Base-by-base conservation (phyloP, 1,284 basidiomycete species). In the Mycosarcoma mackinlayi region DNA sequence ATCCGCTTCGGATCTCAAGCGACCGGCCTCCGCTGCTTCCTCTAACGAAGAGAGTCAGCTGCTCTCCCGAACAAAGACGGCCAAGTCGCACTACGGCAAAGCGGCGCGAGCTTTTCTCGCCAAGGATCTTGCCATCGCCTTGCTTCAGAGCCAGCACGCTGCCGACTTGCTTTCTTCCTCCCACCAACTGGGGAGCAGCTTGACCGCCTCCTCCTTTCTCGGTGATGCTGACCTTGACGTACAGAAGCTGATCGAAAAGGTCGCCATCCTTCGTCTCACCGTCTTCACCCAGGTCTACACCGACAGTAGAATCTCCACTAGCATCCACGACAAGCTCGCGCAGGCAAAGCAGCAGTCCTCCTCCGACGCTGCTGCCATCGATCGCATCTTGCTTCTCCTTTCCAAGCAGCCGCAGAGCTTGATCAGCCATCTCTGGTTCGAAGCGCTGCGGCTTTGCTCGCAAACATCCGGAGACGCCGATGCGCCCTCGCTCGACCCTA, bases 41-140 rank as follows among this genome's bases (percentile, higher is more conserved):
- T 57, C 55, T 2, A 23, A 46, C 31, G 59, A 59, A 6, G 64
- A 61, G 14, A 64, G 56, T 25, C 64, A 60, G 33, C 50, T 54
- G 9, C 46, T 67, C 18, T 68, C 72, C 14, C 49, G 54, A 14
- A 70, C 52, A 38, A 62, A 62, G 53, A 48, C 56, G 3, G 68
- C 68, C 45, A 66, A 57, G 44, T 10, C 58, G 14, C 59, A 63
- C 23, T 70, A 67, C 28, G 53, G 59, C 14, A 55, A 41, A 46
- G 59, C 72, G 14, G 73, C 74, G n/a, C 51, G 66, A 13, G 67
- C 71, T 5, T 78, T 78, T 41, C 52, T 78, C 4, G 69, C 62
- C 25, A 74, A 72, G 46, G 61, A 77, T 35, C 51, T 75, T 30
- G 54, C 52, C 4, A 51, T 50, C 3, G 61, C 74, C 6, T 50